Evolutionary conservation across 2,329 filamentous ascomycete species (phyloP), one percentile per base, ranked within the genome.

Genomic region (Botrytis porri): DNA sequence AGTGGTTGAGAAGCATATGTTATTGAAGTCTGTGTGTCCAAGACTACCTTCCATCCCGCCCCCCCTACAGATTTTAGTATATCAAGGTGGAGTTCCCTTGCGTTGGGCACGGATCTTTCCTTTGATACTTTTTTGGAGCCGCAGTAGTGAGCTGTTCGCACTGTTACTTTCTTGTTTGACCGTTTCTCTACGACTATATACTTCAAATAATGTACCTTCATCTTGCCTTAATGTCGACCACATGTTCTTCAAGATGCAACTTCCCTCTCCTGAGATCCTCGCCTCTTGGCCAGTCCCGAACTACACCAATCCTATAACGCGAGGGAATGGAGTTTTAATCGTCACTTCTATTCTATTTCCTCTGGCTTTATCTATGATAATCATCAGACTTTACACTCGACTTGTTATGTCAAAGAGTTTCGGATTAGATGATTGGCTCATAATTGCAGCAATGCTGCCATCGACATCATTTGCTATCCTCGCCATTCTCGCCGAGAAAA

Each of bases 381-480:
- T 76, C 22, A 81, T 85, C 45, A 83, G 86, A 29, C 78, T 87
- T 62, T 87, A 83, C 78, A 84, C 85, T 22, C 81, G 85, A n/a
- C 45, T 85, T 4, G 77, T 77, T 18, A 81, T 87, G 39, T 83
- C 83, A 16, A 84, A 81, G 74, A 86, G 83, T 37, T 80, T 83
- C 43, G 86, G 85, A 25, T 39, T 84, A 7, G 85, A 87, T 74
- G 85, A 87, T 76, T 75, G 82, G 39, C 76, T 87, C 14, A 84
- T 86, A 69, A 75, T 84, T 25, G 70, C 51, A 16, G 70, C 70
- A 10, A 60, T 67, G 25, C 1, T 76, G 12, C 82, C 82, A 43
- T 78, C 80, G 29, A 80, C 83, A 66, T 80, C 77, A 10, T 83
- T 83, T 78, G 79, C 78, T 9, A 77, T 78, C 0, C 67, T 82